These are phyloP conservation scores for Candida khao-thaluensis DNA, from an alignment of 805 yeast species.

Conservation along the genomic window DNA sequence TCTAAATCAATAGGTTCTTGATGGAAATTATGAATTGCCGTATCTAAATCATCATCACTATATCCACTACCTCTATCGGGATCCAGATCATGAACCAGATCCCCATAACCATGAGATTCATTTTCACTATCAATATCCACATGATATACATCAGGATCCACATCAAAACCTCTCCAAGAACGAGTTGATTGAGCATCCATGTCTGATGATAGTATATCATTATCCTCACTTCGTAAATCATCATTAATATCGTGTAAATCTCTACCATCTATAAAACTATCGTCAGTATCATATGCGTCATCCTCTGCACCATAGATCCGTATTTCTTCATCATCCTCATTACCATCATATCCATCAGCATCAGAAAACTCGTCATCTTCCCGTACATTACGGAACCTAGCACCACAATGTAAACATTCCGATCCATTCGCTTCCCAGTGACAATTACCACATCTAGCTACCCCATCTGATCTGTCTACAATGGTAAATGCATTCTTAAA, in stretches of 20 bases:
- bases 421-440: slow-evolving; percentile 77
- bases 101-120: background rate
- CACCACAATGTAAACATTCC: slow-evolving; percentile 67
- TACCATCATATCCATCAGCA: slow-evolving; percentile 32
- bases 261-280: slow-evolving; percentile 33
- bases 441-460: slow-evolving; percentile 70
- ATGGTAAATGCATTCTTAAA: slow-evolving; percentile 54
- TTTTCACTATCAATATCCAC: background rate
- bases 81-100: slow-evolving; percentile 1
- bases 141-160: background rate
- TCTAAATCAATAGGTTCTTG: slow-evolving; percentile 9
- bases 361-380: slow-evolving; percentile 32
- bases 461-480: slow-evolving; percentile 67
- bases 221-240: slow-evolving; percentile 16
- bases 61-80: background rate
- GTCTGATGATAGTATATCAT: slow-evolving; percentile 11
- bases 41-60: slow-evolving; percentile 21
- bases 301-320: slow-evolving; percentile 16
- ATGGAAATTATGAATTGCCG: slow-evolving; percentile 27
- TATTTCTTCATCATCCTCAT: slow-evolving; percentile 32
- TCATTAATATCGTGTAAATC: slow-evolving; percentile 21
- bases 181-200: slow-evolving; percentile 6
- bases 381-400: slow-evolving; percentile 42
- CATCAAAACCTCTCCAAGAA: slow-evolving; percentile 15
- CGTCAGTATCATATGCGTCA: slow-evolving; percentile 28